Evolutionary conservation across 75 land plant genomes (phyloP).

Genomic region (Pseudotsuga menziesii): DNA sequence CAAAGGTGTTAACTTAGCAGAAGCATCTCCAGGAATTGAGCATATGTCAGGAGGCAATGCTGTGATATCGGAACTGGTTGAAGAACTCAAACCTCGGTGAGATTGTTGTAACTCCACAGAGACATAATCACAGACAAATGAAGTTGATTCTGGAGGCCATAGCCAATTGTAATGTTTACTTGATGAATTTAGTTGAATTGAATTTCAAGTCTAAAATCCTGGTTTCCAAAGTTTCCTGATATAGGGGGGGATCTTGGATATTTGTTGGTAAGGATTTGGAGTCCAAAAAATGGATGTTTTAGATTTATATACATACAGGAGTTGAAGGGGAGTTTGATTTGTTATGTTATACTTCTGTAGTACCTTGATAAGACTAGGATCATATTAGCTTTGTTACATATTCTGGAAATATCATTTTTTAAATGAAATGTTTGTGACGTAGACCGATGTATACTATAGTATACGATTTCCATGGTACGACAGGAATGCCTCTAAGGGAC

Average conservation of each 20-base stretch:
- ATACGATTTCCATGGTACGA: background rate
- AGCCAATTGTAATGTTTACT: background rate
- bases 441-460: background rate
- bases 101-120: conserved; percentile 2
- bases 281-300: background rate
- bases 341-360: background rate
- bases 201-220: background rate
- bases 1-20: conserved; percentile 37
- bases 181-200: background rate
- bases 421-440: background rate
- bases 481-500: background rate
- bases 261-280: background rate
- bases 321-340: background rate
- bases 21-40: conserved; percentile 40
- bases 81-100: conserved; percentile 94
- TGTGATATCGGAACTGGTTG: conserved; percentile 65
- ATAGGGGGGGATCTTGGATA: background rate
- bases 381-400: background rate
- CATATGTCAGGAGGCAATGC: conserved; percentile 39
- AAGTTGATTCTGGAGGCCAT: background rate
- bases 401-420: background rate
- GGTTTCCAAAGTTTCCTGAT: background rate
- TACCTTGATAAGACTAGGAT: background rate
- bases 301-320: background rate
- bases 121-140: background rate